Evolutionary conservation across 1,139 yeast species (phyloP).

Genomic region (Saccharomyces hybrid): DNA sequence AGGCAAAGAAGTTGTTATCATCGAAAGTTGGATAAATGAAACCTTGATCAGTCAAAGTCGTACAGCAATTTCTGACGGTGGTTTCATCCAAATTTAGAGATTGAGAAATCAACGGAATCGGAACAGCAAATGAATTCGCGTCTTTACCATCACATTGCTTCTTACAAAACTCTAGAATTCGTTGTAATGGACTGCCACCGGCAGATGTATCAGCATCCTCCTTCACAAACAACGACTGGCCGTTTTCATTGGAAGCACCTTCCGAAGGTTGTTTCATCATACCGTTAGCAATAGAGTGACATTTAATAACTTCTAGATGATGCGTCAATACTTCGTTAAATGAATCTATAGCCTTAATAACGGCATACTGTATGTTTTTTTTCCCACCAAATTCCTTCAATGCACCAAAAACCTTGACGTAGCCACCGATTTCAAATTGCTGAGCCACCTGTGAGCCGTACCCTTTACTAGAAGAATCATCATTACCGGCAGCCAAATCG

Average conservation of each 20-base stretch:
- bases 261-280: slow-evolving; percentile 16
- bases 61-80: slow-evolving; percentile 44
- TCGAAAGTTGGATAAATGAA: slow-evolving; percentile 61
- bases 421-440: slow-evolving; percentile 38
- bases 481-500: slow-evolving; percentile 33
- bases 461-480: slow-evolving; percentile 25
- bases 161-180: slow-evolving; percentile 44
- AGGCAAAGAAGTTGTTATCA: slow-evolving; percentile 51
- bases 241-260: slow-evolving; percentile 13
- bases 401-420: slow-evolving; percentile 66
- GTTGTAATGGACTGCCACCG: slow-evolving; percentile 33
- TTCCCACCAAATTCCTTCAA: slow-evolving; percentile 63
- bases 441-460: slow-evolving; percentile 28
- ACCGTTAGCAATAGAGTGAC: slow-evolving; percentile 42
- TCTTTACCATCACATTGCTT: slow-evolving; percentile 38
- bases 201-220: slow-evolving; percentile 32
- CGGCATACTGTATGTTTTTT: slow-evolving; percentile 58
- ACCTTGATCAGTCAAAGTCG: slow-evolving; percentile 54
- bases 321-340: slow-evolving; percentile 75
- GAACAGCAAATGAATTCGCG: slow-evolving; percentile 68
- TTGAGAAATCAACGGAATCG: slow-evolving; percentile 52
- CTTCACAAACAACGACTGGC: slow-evolving; percentile 42
- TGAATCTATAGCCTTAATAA: slow-evolving; percentile 54
- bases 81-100: slow-evolving; percentile 44
- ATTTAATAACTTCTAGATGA: slow-evolving; percentile 60